Evolutionary conservation across 495 filamentous ascomycete genomes (phyloP).

Genomic region (Hypomontagnella monticulosa): DNA sequence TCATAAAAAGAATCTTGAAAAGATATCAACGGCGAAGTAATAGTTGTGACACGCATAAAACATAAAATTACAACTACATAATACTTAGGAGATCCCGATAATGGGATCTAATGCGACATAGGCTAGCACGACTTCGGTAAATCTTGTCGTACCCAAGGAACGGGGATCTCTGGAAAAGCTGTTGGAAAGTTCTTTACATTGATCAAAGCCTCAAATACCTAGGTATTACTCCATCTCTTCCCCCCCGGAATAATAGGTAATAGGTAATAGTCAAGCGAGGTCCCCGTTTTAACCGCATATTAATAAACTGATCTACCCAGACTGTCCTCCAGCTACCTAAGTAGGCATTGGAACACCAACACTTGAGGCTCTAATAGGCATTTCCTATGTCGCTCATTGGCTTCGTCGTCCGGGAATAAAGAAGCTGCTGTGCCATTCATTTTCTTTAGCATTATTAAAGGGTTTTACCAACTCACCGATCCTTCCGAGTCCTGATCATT

Average conservation of each 20-base stretch:
- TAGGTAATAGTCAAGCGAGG: constrained; percentile 12
- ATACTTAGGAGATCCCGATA: background rate
- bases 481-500: constrained; percentile 1
- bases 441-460: no score
- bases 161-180: no score
- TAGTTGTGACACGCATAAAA: background rate
- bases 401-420: constrained; percentile 11
- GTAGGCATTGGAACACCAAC: constrained; percentile 13
- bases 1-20: constrained; percentile 14
- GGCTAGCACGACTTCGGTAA: no score
- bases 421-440: background rate
- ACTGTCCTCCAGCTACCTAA: background rate
- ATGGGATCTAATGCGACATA: constrained; percentile 1
- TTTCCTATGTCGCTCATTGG: constrained; percentile 20
- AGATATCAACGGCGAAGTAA: background rate
- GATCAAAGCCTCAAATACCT: no score
- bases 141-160: no score
- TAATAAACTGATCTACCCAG: constrained; percentile 34
- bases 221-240: background rate
- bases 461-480: no score
- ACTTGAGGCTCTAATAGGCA: constrained; percentile 26
- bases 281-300: constrained; percentile 40
- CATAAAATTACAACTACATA: background rate
- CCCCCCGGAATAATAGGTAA: constrained; percentile 30
- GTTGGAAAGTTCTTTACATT: no score